Evolutionary conservation across 352 stramenopile species (phyloP).

Genomic region (Pythium rhizo-oryzae): DNA sequence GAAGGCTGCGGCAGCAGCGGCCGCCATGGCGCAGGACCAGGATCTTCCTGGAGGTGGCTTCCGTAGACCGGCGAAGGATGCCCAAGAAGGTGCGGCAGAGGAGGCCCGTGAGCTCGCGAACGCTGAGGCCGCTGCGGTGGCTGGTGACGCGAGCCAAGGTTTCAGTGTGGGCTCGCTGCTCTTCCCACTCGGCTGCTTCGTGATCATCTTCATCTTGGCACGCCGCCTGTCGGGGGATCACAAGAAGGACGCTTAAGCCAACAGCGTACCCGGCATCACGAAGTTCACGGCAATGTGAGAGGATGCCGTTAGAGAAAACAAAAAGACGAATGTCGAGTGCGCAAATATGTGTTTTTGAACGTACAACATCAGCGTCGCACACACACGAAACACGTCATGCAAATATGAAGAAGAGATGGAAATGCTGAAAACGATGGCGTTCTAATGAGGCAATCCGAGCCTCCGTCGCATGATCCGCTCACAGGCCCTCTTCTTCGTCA

Average conservation of each 20-base stretch:
- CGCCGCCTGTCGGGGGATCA: conserved; percentile 65
- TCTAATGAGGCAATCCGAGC: background rate
- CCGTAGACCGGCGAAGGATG: conserved; percentile 23
- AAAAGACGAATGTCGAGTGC: background rate
- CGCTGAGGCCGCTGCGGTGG: conserved; percentile 4
- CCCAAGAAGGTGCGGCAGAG: conserved; percentile 6
- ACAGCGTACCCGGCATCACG: background rate
- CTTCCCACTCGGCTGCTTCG: conserved; percentile 55
- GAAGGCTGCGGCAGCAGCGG: conserved; percentile 27
- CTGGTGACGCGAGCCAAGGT: conserved; percentile 7
- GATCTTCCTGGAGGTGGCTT: conserved; percentile 69
- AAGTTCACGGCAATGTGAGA: background rate
- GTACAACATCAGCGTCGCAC: background rate
- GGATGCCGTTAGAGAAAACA: background rate
- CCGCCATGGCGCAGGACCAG: conserved; percentile 37
- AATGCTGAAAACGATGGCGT: background rate
- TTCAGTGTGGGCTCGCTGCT: conserved; percentile 41
- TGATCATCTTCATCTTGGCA: conserved; percentile 51
- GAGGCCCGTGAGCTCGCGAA: conserved; percentile 21
- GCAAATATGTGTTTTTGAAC: conserved; percentile 5
- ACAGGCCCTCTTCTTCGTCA: conserved; percentile 45
- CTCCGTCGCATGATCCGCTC: background rate
- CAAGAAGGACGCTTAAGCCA: conserved; percentile 69
- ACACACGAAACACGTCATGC: background rate
- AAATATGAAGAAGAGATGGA: background rate